A percentile compares a stretch with the other conserved stretches of the same genome.
These are phyloP conservation scores for Phoma sp. DNA, from an alignment of 2,329 filamentous ascomycete genomes.

Conservation along the genomic window DNA sequence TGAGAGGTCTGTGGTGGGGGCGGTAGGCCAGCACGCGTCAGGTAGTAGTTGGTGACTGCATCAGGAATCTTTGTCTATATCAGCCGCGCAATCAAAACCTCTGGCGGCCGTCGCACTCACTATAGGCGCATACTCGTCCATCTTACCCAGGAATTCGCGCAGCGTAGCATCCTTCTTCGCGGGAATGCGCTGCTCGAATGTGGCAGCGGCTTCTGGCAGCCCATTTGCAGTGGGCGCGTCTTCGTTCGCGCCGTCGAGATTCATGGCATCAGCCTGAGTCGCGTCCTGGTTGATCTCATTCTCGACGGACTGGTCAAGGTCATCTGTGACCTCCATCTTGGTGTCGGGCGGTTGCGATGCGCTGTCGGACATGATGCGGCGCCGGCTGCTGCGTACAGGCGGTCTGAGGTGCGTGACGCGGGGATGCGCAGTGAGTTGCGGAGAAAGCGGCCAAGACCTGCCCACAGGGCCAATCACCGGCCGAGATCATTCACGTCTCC, in stretches of 20 bases:
- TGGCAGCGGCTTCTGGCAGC: conserved; percentile 51
- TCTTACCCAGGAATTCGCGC: conserved; percentile 91
- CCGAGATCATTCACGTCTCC: not conserved
- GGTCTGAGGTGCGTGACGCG: conserved; percentile 14
- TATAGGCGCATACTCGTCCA: conserved; percentile 98
- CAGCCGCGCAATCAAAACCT: conserved; percentile 12
- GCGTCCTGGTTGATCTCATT: conserved; percentile 49
- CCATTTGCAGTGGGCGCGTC: conserved; percentile 45
- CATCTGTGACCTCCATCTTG: conserved; percentile 43
- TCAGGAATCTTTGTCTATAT: conserved; percentile 78
- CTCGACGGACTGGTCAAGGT: conserved; percentile 51
- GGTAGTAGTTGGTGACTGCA: conserved; percentile 96
- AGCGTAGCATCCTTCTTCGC: conserved; percentile 90
- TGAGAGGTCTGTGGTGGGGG: conserved; percentile 89
- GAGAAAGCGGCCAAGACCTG: conserved; percentile 10
- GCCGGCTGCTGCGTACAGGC: conserved; percentile 7
- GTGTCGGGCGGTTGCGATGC: conserved; percentile 37
- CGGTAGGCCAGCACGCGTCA: conserved; percentile 92
- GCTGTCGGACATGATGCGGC: conserved; percentile 40
- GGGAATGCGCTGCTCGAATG: conserved; percentile 68
- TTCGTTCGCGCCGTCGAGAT: conserved; percentile 50
- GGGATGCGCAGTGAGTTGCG: conserved; percentile 15
- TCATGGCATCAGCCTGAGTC: conserved; percentile 48
- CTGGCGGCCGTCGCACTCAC: conserved; percentile 59
- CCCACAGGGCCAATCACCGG: conserved; percentile 13